Percentiles rank a stretch among this genome's conserved stretches.
Conservation (phyloP, 805 yeast species). For the Metschnikowia aberdeeniae region DNA sequence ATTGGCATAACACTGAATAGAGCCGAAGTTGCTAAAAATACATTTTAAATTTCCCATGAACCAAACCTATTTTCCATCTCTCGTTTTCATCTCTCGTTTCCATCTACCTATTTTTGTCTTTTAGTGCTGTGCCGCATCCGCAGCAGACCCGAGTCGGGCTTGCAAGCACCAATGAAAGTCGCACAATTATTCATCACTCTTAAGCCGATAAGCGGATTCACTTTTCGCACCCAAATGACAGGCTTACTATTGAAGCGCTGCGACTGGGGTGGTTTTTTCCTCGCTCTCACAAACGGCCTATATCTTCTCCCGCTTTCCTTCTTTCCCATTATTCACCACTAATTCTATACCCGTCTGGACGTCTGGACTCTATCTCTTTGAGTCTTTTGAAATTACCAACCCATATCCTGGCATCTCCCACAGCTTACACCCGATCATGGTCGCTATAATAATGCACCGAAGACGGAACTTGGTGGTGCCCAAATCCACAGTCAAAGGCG, state of each 20-base stretch:
- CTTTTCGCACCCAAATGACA: constrained; percentile 13
- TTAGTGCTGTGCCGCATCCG: not conserved
- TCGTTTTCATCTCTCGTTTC: too few species aligned
- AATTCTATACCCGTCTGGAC: not conserved
- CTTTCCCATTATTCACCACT: not conserved
- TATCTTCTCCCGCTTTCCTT: not conserved
- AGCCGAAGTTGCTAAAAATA: too few species aligned
- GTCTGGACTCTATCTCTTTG: too few species aligned
- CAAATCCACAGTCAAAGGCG: constrained; percentile 13
- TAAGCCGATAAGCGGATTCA: constrained; percentile 17
- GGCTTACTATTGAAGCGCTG: constrained; percentile 1
- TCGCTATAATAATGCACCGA: constrained; percentile 16
- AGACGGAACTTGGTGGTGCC: constrained; percentile 12
- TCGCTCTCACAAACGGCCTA: not conserved
- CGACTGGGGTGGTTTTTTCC: constrained; percentile 1
- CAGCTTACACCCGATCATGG: constrained; percentile 7
- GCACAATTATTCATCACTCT: constrained; percentile 14
- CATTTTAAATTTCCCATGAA: too few species aligned
- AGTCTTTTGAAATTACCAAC: too few species aligned
- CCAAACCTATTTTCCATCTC: too few species aligned
- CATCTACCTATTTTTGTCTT: too few species aligned
- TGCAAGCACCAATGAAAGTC: constrained; percentile 12
- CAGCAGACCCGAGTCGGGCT: constrained; percentile 12
- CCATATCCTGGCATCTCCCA: not conserved
- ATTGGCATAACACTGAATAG: too few species aligned